Evolutionary conservation across 768 basidiomycete genomes (phyloP), one percentile per base, ranked within the genome.

Genomic region (Antrodiella citrinella): DNA sequence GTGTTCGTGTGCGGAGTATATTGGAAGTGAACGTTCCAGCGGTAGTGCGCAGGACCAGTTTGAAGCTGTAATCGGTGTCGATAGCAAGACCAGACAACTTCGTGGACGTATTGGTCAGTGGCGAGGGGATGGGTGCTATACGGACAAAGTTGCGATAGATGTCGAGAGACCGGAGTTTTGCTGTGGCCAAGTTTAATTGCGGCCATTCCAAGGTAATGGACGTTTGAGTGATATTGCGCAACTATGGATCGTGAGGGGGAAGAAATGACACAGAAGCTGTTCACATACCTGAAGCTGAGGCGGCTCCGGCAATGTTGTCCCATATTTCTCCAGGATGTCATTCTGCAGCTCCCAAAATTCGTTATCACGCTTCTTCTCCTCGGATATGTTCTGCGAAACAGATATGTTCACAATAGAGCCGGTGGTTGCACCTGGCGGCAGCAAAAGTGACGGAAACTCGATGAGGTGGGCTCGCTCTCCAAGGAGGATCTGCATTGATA

Each of bases 361-460:
- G 3, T 71, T 65, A 52, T 91, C 84, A 53, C 91, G 80, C 54
- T 81, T 78, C 57, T 83, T 79, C 65, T 99, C 96, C 59, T 95
- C 93, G 0, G 73, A 63, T 25, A 80, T 67, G 63, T 99, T 96
- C 55, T 92, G 86, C 61, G 90, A 80, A 12, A 98, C 94, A 2
- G 93, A 83, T 66, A 98, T 98, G 64, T 92, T 96, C 58, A 99
- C 91, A 57, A 99, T 97, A 18, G 92, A 96, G 4, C 96, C 96
- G 0, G 94, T 82, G 7, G 86, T 83, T 1, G 91, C 84, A 12
- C 94, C 94, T 0, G 93, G 89, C 1, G 96, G 96, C 4, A 98
- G 73, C 1, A 98, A 78, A 35, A 99, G 76, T 0, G 96, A 98
- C 1, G 96, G 96, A 66, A 98, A 99, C 67, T 99, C 95, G 59